A percentile compares a stretch with the other conserved stretches of the same genome.
phyloP scores from a whole-genome alignment of 805 yeast genomes.

The Kazachstania bromeliacearum region DNA sequence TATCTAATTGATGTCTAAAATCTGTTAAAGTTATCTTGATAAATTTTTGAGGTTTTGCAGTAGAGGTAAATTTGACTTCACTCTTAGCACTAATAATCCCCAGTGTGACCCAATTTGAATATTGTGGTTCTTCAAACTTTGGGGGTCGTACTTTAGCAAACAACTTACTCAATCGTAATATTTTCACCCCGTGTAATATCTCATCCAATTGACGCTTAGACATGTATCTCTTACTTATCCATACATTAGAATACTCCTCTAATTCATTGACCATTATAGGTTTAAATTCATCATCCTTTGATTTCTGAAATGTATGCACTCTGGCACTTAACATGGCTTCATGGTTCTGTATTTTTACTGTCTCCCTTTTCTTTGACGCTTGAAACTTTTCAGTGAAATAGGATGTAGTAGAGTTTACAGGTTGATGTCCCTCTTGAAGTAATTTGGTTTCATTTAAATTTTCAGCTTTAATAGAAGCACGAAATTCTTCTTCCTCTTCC shows the following conservation, averaged over 20 bases:
- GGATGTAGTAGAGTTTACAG: slow-evolving; percentile 13
- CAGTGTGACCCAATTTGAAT: slow-evolving; percentile 70
- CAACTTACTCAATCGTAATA: slow-evolving; percentile 48
- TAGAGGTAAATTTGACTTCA: slow-evolving; percentile 38
- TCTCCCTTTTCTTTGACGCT: slow-evolving; percentile 19
- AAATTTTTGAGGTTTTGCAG: slow-evolving; percentile 40
- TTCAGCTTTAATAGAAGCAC: no score
- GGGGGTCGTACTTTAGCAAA: slow-evolving; percentile 64
- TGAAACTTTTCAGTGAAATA: slow-evolving; percentile 30
- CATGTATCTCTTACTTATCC: slow-evolving; percentile 40
- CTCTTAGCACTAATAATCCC: slow-evolving; percentile 59
- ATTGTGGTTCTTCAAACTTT: slow-evolving; percentile 54
- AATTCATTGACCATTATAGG: slow-evolving; percentile 32
- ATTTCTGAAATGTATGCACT: slow-evolving; percentile 33
- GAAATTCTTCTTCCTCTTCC: not conserved
- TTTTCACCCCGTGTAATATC: slow-evolving; percentile 40
- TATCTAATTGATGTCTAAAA: slow-evolving; percentile 48
- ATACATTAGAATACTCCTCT: slow-evolving; percentile 39
- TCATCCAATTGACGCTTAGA: slow-evolving; percentile 27
- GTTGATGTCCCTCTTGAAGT: slow-evolving; percentile 3
- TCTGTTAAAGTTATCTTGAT: slow-evolving; percentile 58
- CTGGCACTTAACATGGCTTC: slow-evolving; percentile 29
- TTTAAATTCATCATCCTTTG: slow-evolving; percentile 13
- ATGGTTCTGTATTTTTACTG: slow-evolving; percentile 13
- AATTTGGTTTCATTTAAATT: slow-evolving; percentile 1